Evolutionary conservation across 2,329 filamentous ascomycete genomes (phyloP).

Genomic region (Pseudogymnoascus sp.): DNA sequence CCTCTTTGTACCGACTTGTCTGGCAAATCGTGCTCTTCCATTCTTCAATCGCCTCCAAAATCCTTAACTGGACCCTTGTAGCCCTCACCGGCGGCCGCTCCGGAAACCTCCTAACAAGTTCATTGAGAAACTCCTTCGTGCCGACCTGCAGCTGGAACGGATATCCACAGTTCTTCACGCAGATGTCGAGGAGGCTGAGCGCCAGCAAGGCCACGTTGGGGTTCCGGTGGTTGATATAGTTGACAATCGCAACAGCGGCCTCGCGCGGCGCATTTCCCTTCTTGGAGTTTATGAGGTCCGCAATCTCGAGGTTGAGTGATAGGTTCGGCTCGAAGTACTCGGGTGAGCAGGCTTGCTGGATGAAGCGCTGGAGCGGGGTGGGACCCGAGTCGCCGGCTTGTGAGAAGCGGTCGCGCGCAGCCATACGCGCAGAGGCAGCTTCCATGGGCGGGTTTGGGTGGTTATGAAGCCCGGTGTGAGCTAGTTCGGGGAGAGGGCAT

Average conservation of each 20-base stretch:
- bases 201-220: conserved; percentile 89
- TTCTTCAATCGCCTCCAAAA: conserved; percentile 94
- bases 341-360: conserved; percentile 91
- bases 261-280: conserved; percentile 94
- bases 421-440: conserved; percentile 90
- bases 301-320: conserved; percentile 89
- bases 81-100: conserved; percentile 83
- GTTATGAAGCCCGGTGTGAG: conserved; percentile 7
- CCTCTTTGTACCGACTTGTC: conserved; percentile 94
- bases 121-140: conserved; percentile 98
- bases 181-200: conserved; percentile 89
- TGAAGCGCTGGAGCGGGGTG: conserved; percentile 88
- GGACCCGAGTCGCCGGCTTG: conserved; percentile 69
- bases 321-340: conserved; percentile 98
- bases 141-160: conserved; percentile 97
- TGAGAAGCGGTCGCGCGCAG: conserved; percentile 87
- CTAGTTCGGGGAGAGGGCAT: not conserved
- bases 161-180: conserved; percentile 99
- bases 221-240: conserved; percentile 94
- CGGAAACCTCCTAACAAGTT: conserved; percentile 90
- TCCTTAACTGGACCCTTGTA: conserved; percentile 81
- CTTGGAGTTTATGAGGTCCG: conserved; percentile 94
- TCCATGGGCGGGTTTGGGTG: conserved; percentile 53
- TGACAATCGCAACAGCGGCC: conserved; percentile 85
- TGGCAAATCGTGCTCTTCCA: conserved; percentile 98